Evolutionary conservation across 805 yeast genomes (phyloP), one percentile per base, ranked within the genome.

Genomic region (Candida rishiriensis): DNA sequence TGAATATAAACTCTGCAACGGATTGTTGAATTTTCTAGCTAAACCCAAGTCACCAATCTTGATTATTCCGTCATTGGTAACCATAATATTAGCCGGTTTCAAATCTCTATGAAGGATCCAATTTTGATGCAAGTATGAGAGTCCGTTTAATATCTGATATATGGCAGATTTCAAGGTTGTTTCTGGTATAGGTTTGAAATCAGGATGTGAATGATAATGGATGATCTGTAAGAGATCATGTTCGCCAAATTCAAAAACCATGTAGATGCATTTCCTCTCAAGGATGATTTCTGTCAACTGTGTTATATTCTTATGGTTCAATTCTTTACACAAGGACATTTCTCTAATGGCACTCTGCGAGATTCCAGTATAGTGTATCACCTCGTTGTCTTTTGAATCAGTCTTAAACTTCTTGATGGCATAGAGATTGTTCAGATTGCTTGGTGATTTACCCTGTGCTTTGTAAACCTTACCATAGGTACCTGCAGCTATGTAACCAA

Each of bases 71-170:
- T 77, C 79, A 9, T 82, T 75, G 0, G 96, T 81, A 0, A 91
- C 96, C 98, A 91, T 93, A 52, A 93, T 91, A 65, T 91, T 91
- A 2, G 99, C 99, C 1, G 99, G 99, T 58, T 93, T 93, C 51
- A 93, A 73, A 65, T 93, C 99, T 49, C 99, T 74, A 65, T 93
- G 99, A 40, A 93, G 70, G 2, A 93, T 82, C 98, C 99, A 93
- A 64, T 93, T 91, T 63, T 89, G 91, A 64, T 93, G 99, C 36
- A 93, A 66, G 59, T 83, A 93, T 0, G 89, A 80, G 2, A 93
- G 90, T 3, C 99, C 99, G 56, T 87, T 87, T 26, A 93, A 64
- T 4, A 95, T 83, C 66, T 93, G 99, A 89, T 93, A 89, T 63
- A 88, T 75, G 26, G 90, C 83, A 1, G 95, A 85, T 58, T 90